These are phyloP conservation scores for Ascomycota sp. DNA, from an alignment of 2,329 filamentous ascomycete genomes.

Conservation along the genomic window DNA sequence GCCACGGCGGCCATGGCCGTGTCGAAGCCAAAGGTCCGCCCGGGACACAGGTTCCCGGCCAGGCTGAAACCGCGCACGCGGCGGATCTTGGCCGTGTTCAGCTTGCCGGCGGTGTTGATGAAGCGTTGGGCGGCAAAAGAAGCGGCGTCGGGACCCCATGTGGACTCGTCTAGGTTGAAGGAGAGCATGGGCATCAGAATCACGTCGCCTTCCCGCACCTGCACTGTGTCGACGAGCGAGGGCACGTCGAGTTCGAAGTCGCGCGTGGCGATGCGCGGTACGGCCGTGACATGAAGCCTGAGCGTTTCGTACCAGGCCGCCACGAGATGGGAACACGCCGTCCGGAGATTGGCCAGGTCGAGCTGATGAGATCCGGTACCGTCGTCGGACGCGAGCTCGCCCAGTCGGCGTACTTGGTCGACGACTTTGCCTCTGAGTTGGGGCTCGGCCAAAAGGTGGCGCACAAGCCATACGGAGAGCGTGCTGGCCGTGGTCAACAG, in stretches of 20 bases:
- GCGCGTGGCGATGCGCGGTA: slow-evolving; percentile 10
- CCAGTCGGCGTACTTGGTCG: slow-evolving; percentile 7
- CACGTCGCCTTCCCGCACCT: slow-evolving; percentile 9
- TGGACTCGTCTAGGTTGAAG: slow-evolving; percentile 8
- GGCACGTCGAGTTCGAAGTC: slow-evolving; percentile 8
- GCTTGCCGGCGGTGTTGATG: slow-evolving; percentile 6
- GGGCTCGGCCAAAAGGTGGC: slow-evolving; percentile 7
- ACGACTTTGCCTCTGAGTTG: slow-evolving; percentile 6
- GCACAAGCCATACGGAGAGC: slow-evolving; percentile 10
- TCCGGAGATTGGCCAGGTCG: slow-evolving; percentile 7
- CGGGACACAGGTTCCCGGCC: slow-evolving; percentile 12
- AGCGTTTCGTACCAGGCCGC: slow-evolving; percentile 12
- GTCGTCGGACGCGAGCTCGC: too few species aligned
- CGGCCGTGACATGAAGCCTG: slow-evolving; percentile 11
- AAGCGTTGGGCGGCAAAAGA: slow-evolving; percentile 10
- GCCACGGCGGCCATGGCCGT: slow-evolving; percentile 9
- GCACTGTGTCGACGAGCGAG: slow-evolving; percentile 3
- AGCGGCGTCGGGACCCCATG: slow-evolving; percentile 10
- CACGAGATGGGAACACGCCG: slow-evolving; percentile 11
- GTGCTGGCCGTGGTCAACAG: slow-evolving; percentile 12
- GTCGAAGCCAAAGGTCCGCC: slow-evolving; percentile 10
- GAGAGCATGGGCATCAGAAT: slow-evolving; percentile 13
- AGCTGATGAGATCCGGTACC: not conserved
- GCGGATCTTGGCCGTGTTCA: slow-evolving; percentile 6
- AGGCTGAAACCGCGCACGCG: slow-evolving; percentile 12